Percentiles rank a stretch among this genome's conserved stretches.
phyloP scores from a whole-genome alignment of 2,329 filamentous ascomycete genomes.

The Colletotrichum phormii region DNA sequence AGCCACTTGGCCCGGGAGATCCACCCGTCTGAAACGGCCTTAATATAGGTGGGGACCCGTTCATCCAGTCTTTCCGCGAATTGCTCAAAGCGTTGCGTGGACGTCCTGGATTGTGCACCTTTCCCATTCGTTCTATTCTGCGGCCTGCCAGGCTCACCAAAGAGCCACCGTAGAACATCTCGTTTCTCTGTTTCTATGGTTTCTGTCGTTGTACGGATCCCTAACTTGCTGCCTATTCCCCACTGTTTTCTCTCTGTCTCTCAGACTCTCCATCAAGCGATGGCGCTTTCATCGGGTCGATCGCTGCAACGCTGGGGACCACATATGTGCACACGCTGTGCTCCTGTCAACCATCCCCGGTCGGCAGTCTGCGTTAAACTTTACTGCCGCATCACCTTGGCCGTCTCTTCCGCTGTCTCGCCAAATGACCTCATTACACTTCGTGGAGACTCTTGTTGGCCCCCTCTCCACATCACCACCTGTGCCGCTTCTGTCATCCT shows the following conservation, averaged over 20 bases:
- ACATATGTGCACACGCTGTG: background rate
- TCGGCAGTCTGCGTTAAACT: background rate
- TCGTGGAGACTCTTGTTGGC: conserved; percentile 7
- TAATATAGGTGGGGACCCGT: conserved; percentile 39
- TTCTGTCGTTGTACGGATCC: background rate
- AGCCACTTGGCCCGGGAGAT: conserved; percentile 27
- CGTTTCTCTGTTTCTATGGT: background rate
- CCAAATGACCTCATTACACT: conserved; percentile 35
- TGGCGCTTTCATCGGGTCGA: conserved; percentile 14
- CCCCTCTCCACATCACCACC: background rate
- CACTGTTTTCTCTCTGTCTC: conserved; percentile 2
- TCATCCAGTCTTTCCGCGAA: conserved; percentile 35
- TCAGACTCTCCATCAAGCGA: background rate
- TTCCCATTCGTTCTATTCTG: background rate
- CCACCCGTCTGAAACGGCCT: conserved; percentile 37
- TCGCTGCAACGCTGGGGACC: conserved; percentile 18
- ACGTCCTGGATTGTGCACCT: conserved; percentile 23
- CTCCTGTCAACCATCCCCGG: conserved; percentile 14
- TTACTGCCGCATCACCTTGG: conserved; percentile 11
- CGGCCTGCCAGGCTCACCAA: background rate
- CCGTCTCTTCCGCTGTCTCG: conserved; percentile 16
- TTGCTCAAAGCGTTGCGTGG: conserved; percentile 5
- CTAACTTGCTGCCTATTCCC: background rate
- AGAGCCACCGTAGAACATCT: background rate
- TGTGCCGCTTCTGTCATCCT: background rate